Percentiles rank a stretch among this genome's conserved stretches.
phyloP scores from a whole-genome alignment of 1,284 basidiomycete species.

The Rhodotorula mucilaginosa region DNA sequence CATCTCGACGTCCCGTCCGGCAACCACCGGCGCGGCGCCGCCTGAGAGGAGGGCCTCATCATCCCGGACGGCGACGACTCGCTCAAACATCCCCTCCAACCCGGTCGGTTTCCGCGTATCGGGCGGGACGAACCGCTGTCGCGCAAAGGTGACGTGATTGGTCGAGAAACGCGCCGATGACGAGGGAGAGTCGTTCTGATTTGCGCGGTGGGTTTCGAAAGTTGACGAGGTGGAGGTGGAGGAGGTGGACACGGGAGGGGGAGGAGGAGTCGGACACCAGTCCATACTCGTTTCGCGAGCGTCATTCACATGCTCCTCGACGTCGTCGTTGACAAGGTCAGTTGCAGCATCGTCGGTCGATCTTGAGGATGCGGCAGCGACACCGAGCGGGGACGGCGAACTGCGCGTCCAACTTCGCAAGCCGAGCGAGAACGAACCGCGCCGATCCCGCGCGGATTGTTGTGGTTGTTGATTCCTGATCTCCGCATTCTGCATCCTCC shows the following conservation, averaged over 20 bases:
- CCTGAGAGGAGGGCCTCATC: background rate
- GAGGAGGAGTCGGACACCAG: slow-evolving; percentile 18
- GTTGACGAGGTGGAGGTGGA: background rate
- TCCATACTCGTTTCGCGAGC: slow-evolving; percentile 26
- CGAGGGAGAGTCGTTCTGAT: background rate
- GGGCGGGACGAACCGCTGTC: slow-evolving; percentile 24
- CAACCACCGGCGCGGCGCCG: background rate
- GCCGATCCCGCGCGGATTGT: no score
- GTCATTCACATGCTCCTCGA: slow-evolving; percentile 19
- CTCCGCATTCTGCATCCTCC: no score
- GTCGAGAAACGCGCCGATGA: background rate
- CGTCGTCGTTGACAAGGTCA: slow-evolving; percentile 15
- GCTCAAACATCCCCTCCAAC: slow-evolving; percentile 26
- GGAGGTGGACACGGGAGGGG: background rate
- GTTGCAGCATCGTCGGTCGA: slow-evolving; percentile 6
- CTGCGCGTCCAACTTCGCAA: background rate
- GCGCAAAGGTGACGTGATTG: slow-evolving; percentile 3
- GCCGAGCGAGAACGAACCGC: background rate
- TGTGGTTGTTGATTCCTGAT: no score
- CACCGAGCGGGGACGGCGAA: background rate
- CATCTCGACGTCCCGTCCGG: slow-evolving; percentile 15
- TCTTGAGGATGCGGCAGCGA: no score
- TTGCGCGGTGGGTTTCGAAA: background rate
- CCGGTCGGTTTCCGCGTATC: slow-evolving; percentile 27
- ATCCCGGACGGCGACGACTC: background rate